Evolutionary conservation across 768 basidiomycete species (phyloP), one percentile per base, ranked within the genome.

Genomic region (Mycena galericulata): DNA sequence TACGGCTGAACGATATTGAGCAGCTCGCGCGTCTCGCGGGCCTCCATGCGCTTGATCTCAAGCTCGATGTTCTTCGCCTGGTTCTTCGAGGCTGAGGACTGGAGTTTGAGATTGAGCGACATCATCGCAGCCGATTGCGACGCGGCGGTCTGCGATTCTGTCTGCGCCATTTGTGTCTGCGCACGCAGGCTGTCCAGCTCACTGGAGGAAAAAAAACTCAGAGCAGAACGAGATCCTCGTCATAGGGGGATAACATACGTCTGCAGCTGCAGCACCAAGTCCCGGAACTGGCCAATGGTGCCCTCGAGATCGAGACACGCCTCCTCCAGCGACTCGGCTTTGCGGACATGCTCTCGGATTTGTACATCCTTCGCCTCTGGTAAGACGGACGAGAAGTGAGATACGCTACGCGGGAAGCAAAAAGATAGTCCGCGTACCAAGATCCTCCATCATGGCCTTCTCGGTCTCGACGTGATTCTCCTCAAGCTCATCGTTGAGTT

Each of bases 391-490:
- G n/a, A n/a, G n/a, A n/a, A n/a, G 61, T 67, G 43, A 30, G 17
- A 50, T 41, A 18, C 45, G 56, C 20, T 53, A 24, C 15, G 36
- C 8, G 29, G 6, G 3, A 17, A 41, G 24, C 18, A 26, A n/a
- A 30, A 58, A n/a, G 4, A 27, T 27, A 11, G 57, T 24, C 30
- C 22, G 75, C 88, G 49, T 53, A 96, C 96, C 92, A 49, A 99
- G 85, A 54, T 98, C 97, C 49, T 93, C 94, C 73, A 96, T 91
- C 65, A 99, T 79, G 26, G 90, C 88, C 77, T 94, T 96, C 81
- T 98, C 97, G 0, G 96, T 94, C 79, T 98, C 97, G 3, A 94
- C 77, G 70, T 99, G 97, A 73, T 95, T 96, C 79, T 99, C 97
- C 78, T 99, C 98, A 3, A 99, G 87, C 80, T 99, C 98, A 68